Base-by-base conservation (phyloP, 441 rosid genomes). In the Brassica hybrid region DNA sequence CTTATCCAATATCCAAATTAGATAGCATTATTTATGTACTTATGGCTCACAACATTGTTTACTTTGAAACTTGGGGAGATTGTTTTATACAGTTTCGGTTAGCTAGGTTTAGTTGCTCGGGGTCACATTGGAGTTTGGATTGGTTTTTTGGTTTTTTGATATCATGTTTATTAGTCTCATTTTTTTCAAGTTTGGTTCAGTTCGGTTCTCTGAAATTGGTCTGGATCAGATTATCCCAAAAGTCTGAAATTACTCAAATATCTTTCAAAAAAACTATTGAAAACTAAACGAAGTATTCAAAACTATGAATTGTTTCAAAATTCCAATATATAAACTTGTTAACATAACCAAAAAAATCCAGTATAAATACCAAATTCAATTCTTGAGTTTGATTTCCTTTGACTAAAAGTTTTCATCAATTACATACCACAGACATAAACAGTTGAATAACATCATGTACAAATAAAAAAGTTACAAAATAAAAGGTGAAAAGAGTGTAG, bases 311-410 rank as follows among this genome's bases (percentile, higher is more conserved):
- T 21, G 23, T 21, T 21, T 21, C 23, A 21, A 21, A 21, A 21
- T 21, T 21, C 23, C 23, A 21, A 21, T 21, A 21, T 21, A 21
- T 21, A 21, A 21, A 21, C 23, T 21, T 21, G 23, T 21, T 21
- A 21, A 21, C 23, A 21, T 38, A 38, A 41, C 48, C 0, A 3
- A 41, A 41, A 41, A 45, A 6, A n/a, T 13, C 7, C 16, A n/a
- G 18, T 48, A 48, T 48, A 48, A 13, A 48, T 48, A 48, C 17
- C 32, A 32, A 56, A 71, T 23, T 50, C 61, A 13, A 45, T 62
- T 27, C 34, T 66, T 43, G 41, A 23, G 19, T 45, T 48, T 67
- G 60, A 67, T 10, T 72, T 13, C 65, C 18, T 36, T 61, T 72
- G 68, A 12, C 17, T 60, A 45, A 25, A 60, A 25, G n/a, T 2